A percentile compares a stretch with the other conserved stretches of the same genome.
phyloP scores from a whole-genome alignment of 1,139 yeast genomes.

The Saccharomyces hybrid region DNA sequence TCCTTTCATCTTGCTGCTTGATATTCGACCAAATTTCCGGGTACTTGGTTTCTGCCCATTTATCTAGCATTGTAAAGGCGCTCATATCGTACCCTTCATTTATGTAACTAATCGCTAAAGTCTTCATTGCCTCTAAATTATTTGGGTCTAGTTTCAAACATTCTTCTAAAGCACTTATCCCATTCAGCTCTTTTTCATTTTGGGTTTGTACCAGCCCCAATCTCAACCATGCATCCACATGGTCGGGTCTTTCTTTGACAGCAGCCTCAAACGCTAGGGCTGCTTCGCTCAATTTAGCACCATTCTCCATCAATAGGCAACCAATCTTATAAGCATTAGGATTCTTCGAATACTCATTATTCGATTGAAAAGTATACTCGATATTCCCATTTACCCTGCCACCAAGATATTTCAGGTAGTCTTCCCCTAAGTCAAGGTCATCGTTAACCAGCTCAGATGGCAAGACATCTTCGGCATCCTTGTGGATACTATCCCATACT shows the following conservation, averaged over 20 bases:
- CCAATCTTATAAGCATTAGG: constrained; percentile 90
- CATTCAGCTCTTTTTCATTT: constrained; percentile 91
- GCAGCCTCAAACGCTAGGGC: constrained; percentile 97
- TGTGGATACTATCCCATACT: constrained; percentile 52
- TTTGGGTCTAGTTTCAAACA: constrained; percentile 76
- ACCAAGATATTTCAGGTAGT: constrained; percentile 36
- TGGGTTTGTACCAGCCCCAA: constrained; percentile 94
- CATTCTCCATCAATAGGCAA: constrained; percentile 83
- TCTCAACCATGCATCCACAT: constrained; percentile 86
- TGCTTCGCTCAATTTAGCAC: constrained; percentile 93
- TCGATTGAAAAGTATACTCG: constrained; percentile 72
- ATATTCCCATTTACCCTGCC: constrained; percentile 66
- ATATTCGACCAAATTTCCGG: constrained; percentile 46
- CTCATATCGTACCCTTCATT: constrained; percentile 97
- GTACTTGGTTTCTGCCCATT: constrained; percentile 90
- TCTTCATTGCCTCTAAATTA: constrained; percentile 76
- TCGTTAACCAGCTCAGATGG: constrained; percentile 45
- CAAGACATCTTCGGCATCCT: constrained; percentile 49
- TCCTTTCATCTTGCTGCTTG: constrained; percentile 20
- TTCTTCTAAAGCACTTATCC: constrained; percentile 83
- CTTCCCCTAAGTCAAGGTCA: background rate
- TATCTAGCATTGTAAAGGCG: constrained; percentile 86
- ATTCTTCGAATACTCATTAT: constrained; percentile 65
- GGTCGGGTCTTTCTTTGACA: constrained; percentile 67
- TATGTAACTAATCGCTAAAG: constrained; percentile 84